A percentile compares a stretch with the other conserved stretches of the same genome.
phyloP scores from a whole-genome alignment of 768 basidiomycete genomes.

The Kockovaella imperatae region DNA sequence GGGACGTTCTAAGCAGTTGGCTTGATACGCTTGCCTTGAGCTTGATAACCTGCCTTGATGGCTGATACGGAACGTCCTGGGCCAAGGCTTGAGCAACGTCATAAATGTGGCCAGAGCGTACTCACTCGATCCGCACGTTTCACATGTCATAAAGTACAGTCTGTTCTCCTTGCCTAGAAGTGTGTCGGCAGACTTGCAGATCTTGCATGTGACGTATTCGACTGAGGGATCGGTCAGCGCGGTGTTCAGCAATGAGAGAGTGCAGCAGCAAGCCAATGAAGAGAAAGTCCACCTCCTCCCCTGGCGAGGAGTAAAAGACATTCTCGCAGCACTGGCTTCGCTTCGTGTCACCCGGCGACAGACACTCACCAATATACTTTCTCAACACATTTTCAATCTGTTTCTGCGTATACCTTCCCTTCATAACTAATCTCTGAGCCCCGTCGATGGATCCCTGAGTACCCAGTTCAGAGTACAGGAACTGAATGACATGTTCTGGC shows the following conservation, averaged over 20 bases:
- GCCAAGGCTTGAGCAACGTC: not conserved
- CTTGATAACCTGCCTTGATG: conserved; percentile 98
- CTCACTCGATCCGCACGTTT: conserved; percentile 43
- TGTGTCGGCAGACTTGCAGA: conserved; percentile 97
- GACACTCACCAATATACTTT: conserved; percentile 78
- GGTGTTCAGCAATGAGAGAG: not conserved
- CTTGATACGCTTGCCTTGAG: conserved; percentile 53
- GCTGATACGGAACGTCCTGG: conserved; percentile 79
- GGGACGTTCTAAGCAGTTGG: conserved; percentile 21
- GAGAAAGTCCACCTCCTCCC: too few relatives aligned
- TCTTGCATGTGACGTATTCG: conserved; percentile 98
- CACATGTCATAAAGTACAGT: conserved; percentile 72
- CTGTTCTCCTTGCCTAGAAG: conserved; percentile 95
- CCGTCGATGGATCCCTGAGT: conserved; percentile 95
- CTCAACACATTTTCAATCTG: conserved; percentile 94
- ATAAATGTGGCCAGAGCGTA: not conserved
- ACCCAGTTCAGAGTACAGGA: conserved; percentile 95
- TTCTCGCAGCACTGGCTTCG: too few relatives aligned
- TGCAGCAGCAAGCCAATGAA: too few relatives aligned
- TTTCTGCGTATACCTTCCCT: conserved; percentile 96
- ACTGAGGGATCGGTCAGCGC: conserved; percentile 50
- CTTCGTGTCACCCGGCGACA: not conserved
- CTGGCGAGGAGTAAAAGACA: too few relatives aligned
- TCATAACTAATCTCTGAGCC: conserved; percentile 84
- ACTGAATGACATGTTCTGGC: conserved; percentile 96